Evolutionary conservation across 1,284 basidiomycete genomes (phyloP).

Genomic region (Lentinula novae-zelandiae): DNA sequence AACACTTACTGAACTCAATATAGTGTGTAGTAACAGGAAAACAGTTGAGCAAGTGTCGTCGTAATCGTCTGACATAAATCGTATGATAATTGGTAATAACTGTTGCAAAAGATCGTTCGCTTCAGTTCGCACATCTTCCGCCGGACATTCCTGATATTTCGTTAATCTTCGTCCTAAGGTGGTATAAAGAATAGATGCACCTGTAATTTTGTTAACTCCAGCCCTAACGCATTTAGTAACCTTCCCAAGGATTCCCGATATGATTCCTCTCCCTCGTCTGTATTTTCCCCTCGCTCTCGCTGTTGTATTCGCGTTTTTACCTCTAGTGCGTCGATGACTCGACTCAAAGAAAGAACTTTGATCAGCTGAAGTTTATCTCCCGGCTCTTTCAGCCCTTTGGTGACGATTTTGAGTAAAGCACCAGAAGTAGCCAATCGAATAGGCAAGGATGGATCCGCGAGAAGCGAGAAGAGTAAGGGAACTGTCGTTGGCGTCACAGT

Average conservation of each 20-base stretch:
- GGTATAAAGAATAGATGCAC: conserved; percentile 33
- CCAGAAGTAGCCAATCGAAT: conserved; percentile 84
- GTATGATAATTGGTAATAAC: conserved; percentile 79
- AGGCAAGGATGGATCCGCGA: conserved; percentile 76
- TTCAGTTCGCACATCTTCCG: conserved; percentile 62
- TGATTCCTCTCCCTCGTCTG: conserved; percentile 77
- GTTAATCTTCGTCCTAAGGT: background rate
- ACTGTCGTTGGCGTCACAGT: conserved; percentile 92
- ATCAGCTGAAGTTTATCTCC: conserved; percentile 89
- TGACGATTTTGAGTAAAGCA: conserved; percentile 79
- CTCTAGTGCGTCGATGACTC: conserved; percentile 79
- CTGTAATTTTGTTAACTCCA: conserved; percentile 87
- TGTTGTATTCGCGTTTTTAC: conserved; percentile 70
- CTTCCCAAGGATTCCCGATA: conserved; percentile 90
- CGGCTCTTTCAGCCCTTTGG: conserved; percentile 93
- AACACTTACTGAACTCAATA: conserved; percentile 69
- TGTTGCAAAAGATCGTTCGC: conserved; percentile 68
- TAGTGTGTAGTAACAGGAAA: conserved; percentile 74
- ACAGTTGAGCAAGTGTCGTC: conserved; percentile 86
- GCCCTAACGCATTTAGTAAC: conserved; percentile 79
- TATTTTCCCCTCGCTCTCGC: conserved; percentile 58
- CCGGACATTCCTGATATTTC: conserved; percentile 51
- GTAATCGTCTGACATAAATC: conserved; percentile 87
- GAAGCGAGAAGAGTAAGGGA: conserved; percentile 79
- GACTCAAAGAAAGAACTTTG: conserved; percentile 82